phyloP scores from a whole-genome alignment of 108 stramenopile species.

The Epithemia pelagica region DNA sequence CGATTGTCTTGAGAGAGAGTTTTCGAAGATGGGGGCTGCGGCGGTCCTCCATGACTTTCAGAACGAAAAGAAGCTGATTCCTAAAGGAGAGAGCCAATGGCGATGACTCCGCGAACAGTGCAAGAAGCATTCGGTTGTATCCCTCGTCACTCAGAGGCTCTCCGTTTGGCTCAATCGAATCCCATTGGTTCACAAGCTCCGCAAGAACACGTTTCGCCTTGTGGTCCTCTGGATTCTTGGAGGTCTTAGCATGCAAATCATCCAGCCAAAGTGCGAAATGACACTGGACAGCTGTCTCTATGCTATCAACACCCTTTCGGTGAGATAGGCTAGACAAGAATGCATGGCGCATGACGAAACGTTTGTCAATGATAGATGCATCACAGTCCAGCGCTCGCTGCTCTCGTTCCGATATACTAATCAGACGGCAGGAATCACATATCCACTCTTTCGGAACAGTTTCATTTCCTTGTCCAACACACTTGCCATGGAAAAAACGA shows the following conservation, averaged over 20 bases:
- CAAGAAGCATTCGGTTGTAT: conserved; percentile 50
- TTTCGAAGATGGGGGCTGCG: conserved; percentile 56
- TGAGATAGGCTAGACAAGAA: conserved; percentile 49
- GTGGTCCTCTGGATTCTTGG: not conserved
- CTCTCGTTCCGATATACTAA: conserved; percentile 10
- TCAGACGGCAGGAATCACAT: conserved; percentile 79
- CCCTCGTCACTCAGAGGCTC: conserved; percentile 47
- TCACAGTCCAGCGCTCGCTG: not conserved
- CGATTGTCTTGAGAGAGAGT: conserved; percentile 76
- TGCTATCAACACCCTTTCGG: conserved; percentile 19
- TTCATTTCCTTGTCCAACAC: conserved; percentile 66
- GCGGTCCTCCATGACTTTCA: conserved; percentile 65
- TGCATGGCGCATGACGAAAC: conserved; percentile 53
- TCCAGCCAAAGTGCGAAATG: conserved; percentile 74
- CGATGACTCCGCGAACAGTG: conserved; percentile 41
- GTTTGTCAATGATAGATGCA: conserved; percentile 22
- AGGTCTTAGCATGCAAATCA: conserved; percentile 26
- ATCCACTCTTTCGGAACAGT: conserved; percentile 59
- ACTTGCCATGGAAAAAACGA: conserved; percentile 54
- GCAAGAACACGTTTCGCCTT: not conserved
- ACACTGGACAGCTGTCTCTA: conserved; percentile 47
- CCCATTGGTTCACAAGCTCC: conserved; percentile 40
- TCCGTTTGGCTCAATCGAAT: conserved; percentile 1
- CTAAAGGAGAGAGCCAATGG: conserved; percentile 49
- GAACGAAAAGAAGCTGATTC: conserved; percentile 55